phyloP scores from a whole-genome alignment of 2,329 filamentous ascomycete species.

The Aureobasidium sp. region DNA sequence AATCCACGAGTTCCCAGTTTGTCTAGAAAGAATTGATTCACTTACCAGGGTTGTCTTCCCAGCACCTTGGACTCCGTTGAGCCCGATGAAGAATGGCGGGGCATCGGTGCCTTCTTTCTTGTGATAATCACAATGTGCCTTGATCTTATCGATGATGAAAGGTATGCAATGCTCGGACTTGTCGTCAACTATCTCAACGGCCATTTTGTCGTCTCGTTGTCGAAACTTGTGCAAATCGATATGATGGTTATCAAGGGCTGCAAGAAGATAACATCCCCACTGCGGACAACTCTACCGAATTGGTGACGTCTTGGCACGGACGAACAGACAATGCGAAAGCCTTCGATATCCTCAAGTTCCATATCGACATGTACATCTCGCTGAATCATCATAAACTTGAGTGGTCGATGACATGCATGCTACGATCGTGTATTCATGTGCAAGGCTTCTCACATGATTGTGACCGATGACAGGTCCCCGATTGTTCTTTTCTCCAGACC shows the following conservation, averaged over 20 bases:
- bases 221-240: background rate
- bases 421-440: background rate
- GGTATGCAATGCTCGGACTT: constrained; percentile 70
- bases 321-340: too few relatives aligned
- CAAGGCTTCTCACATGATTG: constrained; percentile 1
- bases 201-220: background rate
- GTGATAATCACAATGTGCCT: constrained; percentile 37
- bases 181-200: constrained; percentile 57
- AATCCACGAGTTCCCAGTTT: background rate
- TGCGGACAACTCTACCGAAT: background rate
- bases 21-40: background rate
- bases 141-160: constrained; percentile 59
- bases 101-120: constrained; percentile 26
- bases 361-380: background rate
- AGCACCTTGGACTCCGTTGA: constrained; percentile 86
- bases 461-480: background rate
- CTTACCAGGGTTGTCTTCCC: constrained; percentile 81
- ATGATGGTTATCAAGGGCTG: background rate
- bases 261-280: background rate
- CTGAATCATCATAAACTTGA: background rate
- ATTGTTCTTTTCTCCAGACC: background rate
- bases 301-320: background rate
- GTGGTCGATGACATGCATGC: background rate
- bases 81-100: constrained; percentile 71
- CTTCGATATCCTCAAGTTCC: too few relatives aligned